Evolutionary conservation across 1,284 basidiomycete species (phyloP), one percentile per base, ranked within the genome.

Genomic region (Porogramme epimiltina): DNA sequence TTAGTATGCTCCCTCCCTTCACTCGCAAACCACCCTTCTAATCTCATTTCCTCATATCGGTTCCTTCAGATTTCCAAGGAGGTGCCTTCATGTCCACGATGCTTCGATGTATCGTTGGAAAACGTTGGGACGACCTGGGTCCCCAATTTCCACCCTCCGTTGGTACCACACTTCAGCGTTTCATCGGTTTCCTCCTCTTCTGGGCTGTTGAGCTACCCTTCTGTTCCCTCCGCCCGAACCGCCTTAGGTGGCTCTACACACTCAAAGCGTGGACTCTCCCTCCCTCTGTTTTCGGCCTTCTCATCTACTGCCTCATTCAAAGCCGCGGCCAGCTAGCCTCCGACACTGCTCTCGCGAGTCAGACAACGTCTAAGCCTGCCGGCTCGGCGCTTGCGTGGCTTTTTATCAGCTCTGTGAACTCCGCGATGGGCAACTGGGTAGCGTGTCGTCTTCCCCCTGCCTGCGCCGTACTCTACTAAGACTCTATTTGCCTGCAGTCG

Each of bases 141-240:
- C 73, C 75, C 58, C 62, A 64, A 25, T 67, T 80, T 5, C 72
- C 74, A 13, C 62, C 57, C 1, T 67, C 62, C 9, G 69, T 71
- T 20, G 72, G 74, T 31, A 73, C 75, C 26, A 77, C 74, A 4
- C 45, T 63, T 3, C 60, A 63, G 44, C 58, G 58, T 2, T 60
- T 63, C 43, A 42, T 61, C 45, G 62, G 58, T 13, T 63, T 60
- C 49, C 45, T 63, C 31, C 47, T 63, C 34, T 62, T 75, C 69
- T 79, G 77, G 76, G 64, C 73, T n/a, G 55, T 70, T 36, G 66
- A 70, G 46, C 62, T 70, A 25, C 77, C 78, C 2, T 74, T 79
- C 63, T 67, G 73, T 52, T 71, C 78, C 43, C 66, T 80, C 37
- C 74, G 75, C 50, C 75, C 76, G 11, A 73, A 72, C 44, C 70